Percentiles rank a stretch among this genome's conserved stretches.
Evolutionary conservation across 257 asterid species (phyloP).

Genomic region (Cruciata laevipes): DNA sequence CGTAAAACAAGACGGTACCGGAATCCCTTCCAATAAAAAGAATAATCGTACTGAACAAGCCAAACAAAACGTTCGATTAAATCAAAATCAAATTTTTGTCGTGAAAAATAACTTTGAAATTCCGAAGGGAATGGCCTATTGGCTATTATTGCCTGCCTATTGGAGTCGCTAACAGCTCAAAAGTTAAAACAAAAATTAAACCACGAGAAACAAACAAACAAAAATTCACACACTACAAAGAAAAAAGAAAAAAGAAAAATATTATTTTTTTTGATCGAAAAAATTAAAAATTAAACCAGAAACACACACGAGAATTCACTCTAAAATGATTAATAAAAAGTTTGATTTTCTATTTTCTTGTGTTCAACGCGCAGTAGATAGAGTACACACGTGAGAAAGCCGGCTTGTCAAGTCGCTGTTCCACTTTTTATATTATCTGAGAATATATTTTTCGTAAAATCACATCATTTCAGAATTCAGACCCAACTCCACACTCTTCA

Average conservation of each 20-base stretch:
- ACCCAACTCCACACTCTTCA: constrained; percentile 9
- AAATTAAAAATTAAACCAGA: no score
- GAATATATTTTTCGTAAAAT: constrained; percentile 37
- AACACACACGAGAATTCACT: no score
- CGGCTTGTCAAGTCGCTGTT: constrained; percentile 58
- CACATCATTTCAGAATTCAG: constrained; percentile 45
- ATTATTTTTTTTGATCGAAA: no score
- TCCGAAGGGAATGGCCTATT: background rate
- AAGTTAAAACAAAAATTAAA: no score
- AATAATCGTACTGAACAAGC: no score
- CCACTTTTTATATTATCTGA: constrained; percentile 18
- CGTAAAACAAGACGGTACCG: background rate
- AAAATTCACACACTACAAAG: background rate
- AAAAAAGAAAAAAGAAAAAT: no score
- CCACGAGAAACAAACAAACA: background rate
- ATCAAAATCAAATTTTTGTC: background rate
- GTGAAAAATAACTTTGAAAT: background rate
- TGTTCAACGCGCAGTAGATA: background rate
- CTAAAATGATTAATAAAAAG: no score
- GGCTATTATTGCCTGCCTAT: no score
- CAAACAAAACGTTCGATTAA: background rate
- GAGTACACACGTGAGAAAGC: constrained; percentile 4
- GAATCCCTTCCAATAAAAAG: no score
- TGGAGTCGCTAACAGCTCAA: background rate
- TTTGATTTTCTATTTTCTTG: background rate